Evolutionary conservation across 176 grass and related monocot genomes (phyloP), one percentile per base, ranked within the genome.

Genomic region (Panicum miliaceum): DNA sequence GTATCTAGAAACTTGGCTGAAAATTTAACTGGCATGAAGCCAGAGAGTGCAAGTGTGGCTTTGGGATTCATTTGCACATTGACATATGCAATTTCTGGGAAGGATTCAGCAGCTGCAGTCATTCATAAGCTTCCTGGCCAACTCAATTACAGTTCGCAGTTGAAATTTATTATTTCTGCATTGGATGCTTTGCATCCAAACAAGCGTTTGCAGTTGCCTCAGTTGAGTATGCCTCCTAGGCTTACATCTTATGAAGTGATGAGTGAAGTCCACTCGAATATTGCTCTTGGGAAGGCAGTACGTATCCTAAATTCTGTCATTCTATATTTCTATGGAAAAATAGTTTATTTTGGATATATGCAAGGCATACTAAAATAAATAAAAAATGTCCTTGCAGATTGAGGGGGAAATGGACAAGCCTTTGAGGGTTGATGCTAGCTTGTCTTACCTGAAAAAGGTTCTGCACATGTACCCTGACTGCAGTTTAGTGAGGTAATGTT

Each of bases 391-490:
- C 26, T 87, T 92, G 18, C 71, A 98, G 96, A 91, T 95, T 63
- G 79, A 56, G 26, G 50, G 38, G 66, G 85, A 87, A 42, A 82
- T 38, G 70, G 80, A 87, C 48, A 82, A 92, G 61, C 66, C 67
- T 78, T 66, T 95, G 69, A 85, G 71, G 66, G 83, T 87, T 86
- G 85, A 87, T 59, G 71, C 73, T 85, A 88, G 93, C 47, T 66
- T 98, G 60, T 83, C 85, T 78, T 91, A 95, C 87, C 80, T 98
- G 26, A 90, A 90, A 88, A 93, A 89, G 85, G 87, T 87, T 80
- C 89, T 98, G 65, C 96, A 93, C 83, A 91, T 98, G 93, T 98
- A 92, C 88, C 96, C 96, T 18, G 61, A 93, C 80, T 92, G 85
- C 84, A 90, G 64, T 84, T 93, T 95, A 85, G 72, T 95, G 81